phyloP scores from a whole-genome alignment of 129 eudicot genomes.

The Flaveria linearis region DNA sequence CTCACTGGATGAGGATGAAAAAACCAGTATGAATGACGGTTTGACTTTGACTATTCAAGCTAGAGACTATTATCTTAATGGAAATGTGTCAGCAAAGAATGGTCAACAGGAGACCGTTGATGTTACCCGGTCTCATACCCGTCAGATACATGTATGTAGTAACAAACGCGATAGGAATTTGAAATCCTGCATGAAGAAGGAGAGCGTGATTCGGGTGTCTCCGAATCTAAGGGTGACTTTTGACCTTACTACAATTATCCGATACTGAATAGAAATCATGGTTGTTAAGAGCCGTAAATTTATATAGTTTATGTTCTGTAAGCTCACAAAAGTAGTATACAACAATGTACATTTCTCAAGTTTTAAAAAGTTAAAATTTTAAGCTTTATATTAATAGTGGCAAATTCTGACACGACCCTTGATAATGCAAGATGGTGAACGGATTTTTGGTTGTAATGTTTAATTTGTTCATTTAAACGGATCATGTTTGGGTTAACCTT shows the following conservation, averaged over 20 bases:
- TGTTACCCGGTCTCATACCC: background rate
- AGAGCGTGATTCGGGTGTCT: conserved; percentile 30
- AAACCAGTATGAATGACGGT: conserved; percentile 23
- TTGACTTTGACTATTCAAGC: conserved; percentile 25
- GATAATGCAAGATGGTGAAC: too few relatives aligned
- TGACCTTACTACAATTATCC: conserved; percentile 27
- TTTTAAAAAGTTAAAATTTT: too few relatives aligned
- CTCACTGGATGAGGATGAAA: conserved; percentile 28
- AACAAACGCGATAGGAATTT: conserved; percentile 13
- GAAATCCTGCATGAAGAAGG: conserved; percentile 58
- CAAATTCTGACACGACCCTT: too few relatives aligned
- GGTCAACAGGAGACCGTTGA: conserved; percentile 16
- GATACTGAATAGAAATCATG: background rate
- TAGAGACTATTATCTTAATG: conserved; percentile 30
- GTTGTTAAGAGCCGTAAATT: conserved; percentile 7
- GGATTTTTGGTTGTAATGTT: too few relatives aligned
- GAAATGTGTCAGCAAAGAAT: conserved; percentile 3
- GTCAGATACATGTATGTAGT: background rate
- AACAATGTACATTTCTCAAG: too few relatives aligned
- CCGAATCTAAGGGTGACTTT: conserved; percentile 51
- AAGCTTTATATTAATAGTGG: too few relatives aligned
- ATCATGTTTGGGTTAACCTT: too few relatives aligned
- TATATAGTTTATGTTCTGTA: background rate
- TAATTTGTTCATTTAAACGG: too few relatives aligned
- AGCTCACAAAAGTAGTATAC: too few relatives aligned